Conservation (phyloP, 2,329 filamentous ascomycete genomes). For the Ascochyta rabiei region DNA sequence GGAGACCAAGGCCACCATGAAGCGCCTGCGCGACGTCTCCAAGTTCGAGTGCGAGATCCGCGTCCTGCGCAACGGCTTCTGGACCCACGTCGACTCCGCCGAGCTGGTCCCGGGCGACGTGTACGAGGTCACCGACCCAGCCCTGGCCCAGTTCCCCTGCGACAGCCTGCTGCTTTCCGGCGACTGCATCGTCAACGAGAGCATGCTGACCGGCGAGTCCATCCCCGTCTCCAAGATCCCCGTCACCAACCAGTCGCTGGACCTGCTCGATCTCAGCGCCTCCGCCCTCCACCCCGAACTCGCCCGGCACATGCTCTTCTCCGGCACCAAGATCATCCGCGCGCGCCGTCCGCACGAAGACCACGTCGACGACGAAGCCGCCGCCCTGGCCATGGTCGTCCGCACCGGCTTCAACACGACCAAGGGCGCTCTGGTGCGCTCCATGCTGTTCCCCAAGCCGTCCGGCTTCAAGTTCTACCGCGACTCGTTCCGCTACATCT, state of each 20-base stretch:
- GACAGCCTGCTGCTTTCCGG: conserved; percentile 90
- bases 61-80: conserved; percentile 92
- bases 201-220: conserved; percentile 97
- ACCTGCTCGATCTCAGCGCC: conserved; percentile 75
- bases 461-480: conserved; percentile 98
- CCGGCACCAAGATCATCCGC: conserved; percentile 92
- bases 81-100: conserved; percentile 83
- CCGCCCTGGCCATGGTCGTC: conserved; percentile 88
- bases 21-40: conserved; percentile 85
- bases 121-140: conserved; percentile 95
- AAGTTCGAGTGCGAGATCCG: conserved; percentile 94
- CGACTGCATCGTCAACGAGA: conserved; percentile 98
- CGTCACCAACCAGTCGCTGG: conserved; percentile 79
- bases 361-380: conserved; percentile 84
- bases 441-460: conserved; percentile 98
- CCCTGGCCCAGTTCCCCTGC: conserved; percentile 83
- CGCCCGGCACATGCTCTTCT: conserved; percentile 89
- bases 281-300: conserved; percentile 82
- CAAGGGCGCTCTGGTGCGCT: conserved; percentile 92
- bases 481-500: conserved; percentile 97
- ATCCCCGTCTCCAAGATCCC: conserved; percentile 94
- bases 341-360: conserved; percentile 87
- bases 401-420: conserved; percentile 97
- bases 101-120: conserved; percentile 95
- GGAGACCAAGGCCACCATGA: conserved; percentile 93